Evolutionary conservation across 108 stramenopile species (phyloP).

Genomic region (Skeletonema potamos): DNA sequence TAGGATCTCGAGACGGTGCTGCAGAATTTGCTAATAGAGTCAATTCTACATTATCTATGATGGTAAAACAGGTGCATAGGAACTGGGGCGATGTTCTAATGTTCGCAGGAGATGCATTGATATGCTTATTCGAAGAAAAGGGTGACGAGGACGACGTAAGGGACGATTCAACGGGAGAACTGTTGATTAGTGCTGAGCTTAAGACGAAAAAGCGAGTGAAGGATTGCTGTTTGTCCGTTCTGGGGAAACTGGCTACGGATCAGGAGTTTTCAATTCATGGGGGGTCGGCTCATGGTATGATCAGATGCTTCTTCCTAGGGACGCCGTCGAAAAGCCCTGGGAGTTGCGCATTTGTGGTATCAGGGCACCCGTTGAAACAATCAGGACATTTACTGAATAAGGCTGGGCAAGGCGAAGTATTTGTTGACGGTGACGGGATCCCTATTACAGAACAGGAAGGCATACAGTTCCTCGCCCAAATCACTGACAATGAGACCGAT

Average conservation of each 20-base stretch:
- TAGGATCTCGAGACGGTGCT: constrained; percentile 46
- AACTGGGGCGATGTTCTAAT: constrained; percentile 69
- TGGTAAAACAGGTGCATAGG: constrained; percentile 52
- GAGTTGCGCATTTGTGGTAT: constrained; percentile 44
- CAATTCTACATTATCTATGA: constrained; percentile 48
- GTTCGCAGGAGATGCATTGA: constrained; percentile 70
- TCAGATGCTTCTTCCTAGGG: constrained; percentile 48
- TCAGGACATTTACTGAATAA: constrained; percentile 44
- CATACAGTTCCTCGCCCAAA: constrained; percentile 11
- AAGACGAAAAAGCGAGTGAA: constrained; percentile 29
- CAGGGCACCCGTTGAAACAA: constrained; percentile 40
- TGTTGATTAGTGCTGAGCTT: constrained; percentile 10
- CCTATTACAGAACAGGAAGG: constrained; percentile 39
- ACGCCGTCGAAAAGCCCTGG: constrained; percentile 38
- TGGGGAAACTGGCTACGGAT: constrained; percentile 34
- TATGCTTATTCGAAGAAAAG: constrained; percentile 56
- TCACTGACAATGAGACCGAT: background rate
- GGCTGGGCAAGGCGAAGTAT: constrained; percentile 41
- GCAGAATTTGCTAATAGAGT: constrained; percentile 54
- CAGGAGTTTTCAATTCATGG: constrained; percentile 48
- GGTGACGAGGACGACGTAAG: constrained; percentile 16
- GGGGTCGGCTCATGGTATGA: constrained; percentile 36
- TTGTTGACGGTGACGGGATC: constrained; percentile 25
- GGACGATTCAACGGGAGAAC: constrained; percentile 20
- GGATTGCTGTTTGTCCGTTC: constrained; percentile 35